A percentile compares a stretch with the other conserved stretches of the same genome.
Conservation (phyloP, 2,329 filamentous ascomycete genomes). For the Penicillium sp. region DNA sequence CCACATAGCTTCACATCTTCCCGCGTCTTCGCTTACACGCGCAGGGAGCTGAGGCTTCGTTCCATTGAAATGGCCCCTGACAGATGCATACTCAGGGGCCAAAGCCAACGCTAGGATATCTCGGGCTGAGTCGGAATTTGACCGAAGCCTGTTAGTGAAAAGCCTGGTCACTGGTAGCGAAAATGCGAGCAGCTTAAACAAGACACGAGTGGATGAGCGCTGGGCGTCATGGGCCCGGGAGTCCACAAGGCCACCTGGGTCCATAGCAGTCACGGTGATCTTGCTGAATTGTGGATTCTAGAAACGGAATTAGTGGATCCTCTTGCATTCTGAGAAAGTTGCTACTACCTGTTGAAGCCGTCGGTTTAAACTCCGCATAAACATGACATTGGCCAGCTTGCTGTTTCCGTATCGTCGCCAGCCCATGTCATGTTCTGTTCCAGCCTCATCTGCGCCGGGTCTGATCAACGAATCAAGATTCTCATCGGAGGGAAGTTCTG, state of each 20-base stretch:
- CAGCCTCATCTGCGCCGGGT: not conserved
- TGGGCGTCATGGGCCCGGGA: slow-evolving; percentile 7
- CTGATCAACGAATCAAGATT: slow-evolving; percentile 4
- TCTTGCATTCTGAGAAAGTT: not conserved
- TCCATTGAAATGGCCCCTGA: slow-evolving; percentile 1
- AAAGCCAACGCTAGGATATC: slow-evolving; percentile 1
- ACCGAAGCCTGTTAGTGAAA: slow-evolving; percentile 1
- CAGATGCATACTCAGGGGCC: not conserved
- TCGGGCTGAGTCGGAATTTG: not conserved
- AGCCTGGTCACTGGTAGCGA: not conserved
- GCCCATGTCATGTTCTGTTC: slow-evolving; percentile 9
- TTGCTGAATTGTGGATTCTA: not conserved
- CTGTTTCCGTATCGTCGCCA: slow-evolving; percentile 9
- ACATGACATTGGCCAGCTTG: slow-evolving; percentile 12
- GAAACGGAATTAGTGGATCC: not conserved
- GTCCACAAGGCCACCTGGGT: slow-evolving; percentile 6
- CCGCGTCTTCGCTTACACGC: not conserved
- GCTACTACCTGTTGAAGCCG: slow-evolving; percentile 3
- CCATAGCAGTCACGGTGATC: slow-evolving; percentile 8
- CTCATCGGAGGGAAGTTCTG: not conserved
- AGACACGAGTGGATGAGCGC: not conserved
- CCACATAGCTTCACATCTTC: slow-evolving; percentile 1
- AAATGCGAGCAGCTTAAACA: not conserved
- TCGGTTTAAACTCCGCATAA: slow-evolving; percentile 8
- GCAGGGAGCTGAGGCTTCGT: not conserved